Conservation (phyloP, 2,329 filamentous ascomycete genomes). For the Fusarium nisikadoi region DNA sequence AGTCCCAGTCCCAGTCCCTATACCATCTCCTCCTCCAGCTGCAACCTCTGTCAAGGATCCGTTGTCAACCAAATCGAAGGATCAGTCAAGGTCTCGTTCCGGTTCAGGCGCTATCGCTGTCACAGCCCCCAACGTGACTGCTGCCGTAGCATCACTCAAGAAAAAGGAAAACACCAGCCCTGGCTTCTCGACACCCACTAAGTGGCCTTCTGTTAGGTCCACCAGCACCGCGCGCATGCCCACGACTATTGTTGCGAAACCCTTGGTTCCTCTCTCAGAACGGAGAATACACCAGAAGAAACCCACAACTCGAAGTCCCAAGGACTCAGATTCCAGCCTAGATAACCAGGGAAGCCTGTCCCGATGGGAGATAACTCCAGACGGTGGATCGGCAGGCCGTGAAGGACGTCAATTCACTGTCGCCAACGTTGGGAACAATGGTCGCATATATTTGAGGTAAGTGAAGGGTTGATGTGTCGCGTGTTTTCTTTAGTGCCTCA, state of each 20-base stretch:
- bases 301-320: constrained; percentile 53
- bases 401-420: constrained; percentile 81
- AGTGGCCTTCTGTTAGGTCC: constrained; percentile 39
- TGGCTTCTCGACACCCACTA: constrained; percentile 27
- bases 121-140: constrained; percentile 7
- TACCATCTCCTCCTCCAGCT: constrained; percentile 33
- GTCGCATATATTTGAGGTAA: constrained; percentile 84
- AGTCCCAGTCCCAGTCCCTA: constrained; percentile 32
- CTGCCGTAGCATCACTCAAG: constrained; percentile 11
- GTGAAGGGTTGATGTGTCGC: constrained; percentile 7
- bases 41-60: constrained; percentile 40
- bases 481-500: constrained; percentile 16
- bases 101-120: constrained; percentile 34
- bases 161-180: constrained; percentile 33
- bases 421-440: constrained; percentile 84
- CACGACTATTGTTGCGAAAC: constrained; percentile 44
- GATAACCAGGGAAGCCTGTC: constrained; percentile 46
- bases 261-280: constrained; percentile 60
- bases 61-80: constrained; percentile 31
- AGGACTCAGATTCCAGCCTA: constrained; percentile 59
- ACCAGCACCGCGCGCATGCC: constrained; percentile 36
- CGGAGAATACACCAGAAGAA: constrained; percentile 57
- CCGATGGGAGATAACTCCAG: constrained; percentile 67
- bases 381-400: constrained; percentile 69
- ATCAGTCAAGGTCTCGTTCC: constrained; percentile 25